These are phyloP conservation scores for Oidiodendron maius DNA, from an alignment of 495 filamentous ascomycete species.

Conservation along the genomic window DNA sequence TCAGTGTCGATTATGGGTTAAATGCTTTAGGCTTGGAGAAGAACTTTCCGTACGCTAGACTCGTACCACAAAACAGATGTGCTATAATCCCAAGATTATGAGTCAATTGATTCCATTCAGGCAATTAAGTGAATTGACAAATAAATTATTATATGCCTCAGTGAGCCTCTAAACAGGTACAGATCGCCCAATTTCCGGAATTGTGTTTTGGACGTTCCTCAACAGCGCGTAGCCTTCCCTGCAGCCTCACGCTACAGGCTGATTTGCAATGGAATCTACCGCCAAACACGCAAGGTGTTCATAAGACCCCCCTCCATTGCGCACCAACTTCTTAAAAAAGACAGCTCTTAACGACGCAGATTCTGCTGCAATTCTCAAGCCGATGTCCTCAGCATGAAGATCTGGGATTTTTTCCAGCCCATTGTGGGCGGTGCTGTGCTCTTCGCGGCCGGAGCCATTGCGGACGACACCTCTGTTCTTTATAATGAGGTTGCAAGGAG, in stretches of 20 bases:
- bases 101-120: not conserved
- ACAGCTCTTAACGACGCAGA: too few relatives aligned
- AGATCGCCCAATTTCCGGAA: not conserved
- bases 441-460: slow-evolving; percentile 1
- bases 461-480: slow-evolving; percentile 33
- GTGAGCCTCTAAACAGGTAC: not conserved
- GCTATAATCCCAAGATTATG: too few relatives aligned
- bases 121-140: not conserved
- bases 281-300: slow-evolving; percentile 14
- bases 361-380: too few relatives aligned
- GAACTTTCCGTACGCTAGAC: too few relatives aligned
- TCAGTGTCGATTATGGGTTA: too few relatives aligned
- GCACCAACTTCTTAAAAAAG: slow-evolving; percentile 4
- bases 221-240: slow-evolving; percentile 5
- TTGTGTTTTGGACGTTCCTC: too few relatives aligned
- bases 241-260: slow-evolving; percentile 18
- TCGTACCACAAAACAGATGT: too few relatives aligned
- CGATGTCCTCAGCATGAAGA: not conserved
- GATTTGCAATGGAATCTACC: slow-evolving; percentile 5
- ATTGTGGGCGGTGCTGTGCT: slow-evolving; percentile 7
- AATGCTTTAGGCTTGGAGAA: too few relatives aligned
- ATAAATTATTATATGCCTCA: not conserved
- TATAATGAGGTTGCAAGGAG: slow-evolving; percentile 47
- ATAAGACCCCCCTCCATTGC: slow-evolving; percentile 6
- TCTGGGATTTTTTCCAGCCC: not conserved